Conservation (phyloP, 805 yeast species). For the Saccharomycopsis fodiens region DNA sequence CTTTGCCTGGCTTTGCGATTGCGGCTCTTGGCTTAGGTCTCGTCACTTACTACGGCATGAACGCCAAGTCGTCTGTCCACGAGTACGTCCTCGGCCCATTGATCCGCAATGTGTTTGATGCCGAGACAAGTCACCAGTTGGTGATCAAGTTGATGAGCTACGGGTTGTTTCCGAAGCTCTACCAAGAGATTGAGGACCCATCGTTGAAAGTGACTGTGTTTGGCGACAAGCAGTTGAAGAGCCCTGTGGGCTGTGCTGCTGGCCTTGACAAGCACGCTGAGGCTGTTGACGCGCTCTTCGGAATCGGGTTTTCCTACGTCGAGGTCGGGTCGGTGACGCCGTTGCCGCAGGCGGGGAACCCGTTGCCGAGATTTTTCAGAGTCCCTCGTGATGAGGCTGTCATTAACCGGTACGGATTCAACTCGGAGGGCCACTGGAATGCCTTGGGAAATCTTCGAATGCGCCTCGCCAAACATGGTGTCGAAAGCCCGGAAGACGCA, state of each 20-base stretch:
- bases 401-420: conserved; percentile 91
- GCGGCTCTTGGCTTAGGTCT: conserved; percentile 27
- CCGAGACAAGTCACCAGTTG: conserved; percentile 77
- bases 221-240: conserved; percentile 47
- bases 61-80: conserved; percentile 76
- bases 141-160: conserved; percentile 65
- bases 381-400: conserved; percentile 81
- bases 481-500: conserved; percentile 22
- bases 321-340: conserved; percentile 95
- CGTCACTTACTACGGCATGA: conserved; percentile 51
- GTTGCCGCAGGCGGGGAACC: conserved; percentile 88
- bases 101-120: conserved; percentile 61
- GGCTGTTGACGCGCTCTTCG: conserved; percentile 73
- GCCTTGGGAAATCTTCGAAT: conserved; percentile 62
- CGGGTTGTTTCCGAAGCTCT: conserved; percentile 59
- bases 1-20: conserved; percentile 7
- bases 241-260: conserved; percentile 91
- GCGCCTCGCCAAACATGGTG: conserved; percentile 43
- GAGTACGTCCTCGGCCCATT: conserved; percentile 77
- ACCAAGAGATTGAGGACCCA: conserved; percentile 39
- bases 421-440: conserved; percentile 77
- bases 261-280: conserved; percentile 94
- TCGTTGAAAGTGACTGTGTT: conserved; percentile 53
- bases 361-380: conserved; percentile 87
- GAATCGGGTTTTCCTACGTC: conserved; percentile 79